Percentiles rank a stretch among this genome's conserved stretches.
Evolutionary conservation across 1,284 basidiomycete species (phyloP).

Genomic region (Sporisorium iseilematis-ciliati): DNA sequence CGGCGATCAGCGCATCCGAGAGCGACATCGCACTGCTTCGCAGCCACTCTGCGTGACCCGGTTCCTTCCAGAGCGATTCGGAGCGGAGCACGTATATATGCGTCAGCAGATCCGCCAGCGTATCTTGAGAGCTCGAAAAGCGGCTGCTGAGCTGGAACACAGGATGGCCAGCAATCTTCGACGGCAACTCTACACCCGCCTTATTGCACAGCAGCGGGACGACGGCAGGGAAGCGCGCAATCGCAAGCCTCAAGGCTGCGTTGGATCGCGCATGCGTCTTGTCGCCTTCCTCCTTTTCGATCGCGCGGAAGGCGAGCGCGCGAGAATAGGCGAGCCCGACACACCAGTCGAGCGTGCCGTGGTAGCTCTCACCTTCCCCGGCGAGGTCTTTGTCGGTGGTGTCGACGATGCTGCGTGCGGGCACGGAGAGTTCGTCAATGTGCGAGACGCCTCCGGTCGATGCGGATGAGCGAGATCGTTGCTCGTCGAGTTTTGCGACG

Average conservation of each 20-base stretch:
- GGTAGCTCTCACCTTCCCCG: conserved; percentile 31
- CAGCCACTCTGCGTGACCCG: conserved; percentile 55
- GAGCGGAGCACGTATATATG: conserved; percentile 64
- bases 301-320: conserved; percentile 56
- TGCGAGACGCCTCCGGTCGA: conserved; percentile 14
- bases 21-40: conserved; percentile 32
- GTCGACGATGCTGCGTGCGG: conserved; percentile 55
- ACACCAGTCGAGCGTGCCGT: conserved; percentile 65
- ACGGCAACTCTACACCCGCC: conserved; percentile 48
- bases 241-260: conserved; percentile 57
- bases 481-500: conserved; percentile 51
- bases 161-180: conserved; percentile 29
- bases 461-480: conserved; percentile 16
- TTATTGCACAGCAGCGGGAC: conserved; percentile 62
- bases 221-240: conserved; percentile 59
- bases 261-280: conserved; percentile 31
- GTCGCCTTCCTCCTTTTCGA: conserved; percentile 60
- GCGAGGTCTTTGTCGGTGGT: conserved; percentile 33
- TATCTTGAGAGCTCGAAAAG: conserved; percentile 25
- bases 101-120: conserved; percentile 55
- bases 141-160: conserved; percentile 29
- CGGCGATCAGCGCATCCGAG: conserved; percentile 18
- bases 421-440: conserved; percentile 34
- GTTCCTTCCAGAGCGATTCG: conserved; percentile 66
- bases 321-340: conserved; percentile 59